Percentiles rank a stretch among this genome's conserved stretches.
Evolutionary conservation across 345 rosid genomes (phyloP).

Genomic region (Populus alba): DNA sequence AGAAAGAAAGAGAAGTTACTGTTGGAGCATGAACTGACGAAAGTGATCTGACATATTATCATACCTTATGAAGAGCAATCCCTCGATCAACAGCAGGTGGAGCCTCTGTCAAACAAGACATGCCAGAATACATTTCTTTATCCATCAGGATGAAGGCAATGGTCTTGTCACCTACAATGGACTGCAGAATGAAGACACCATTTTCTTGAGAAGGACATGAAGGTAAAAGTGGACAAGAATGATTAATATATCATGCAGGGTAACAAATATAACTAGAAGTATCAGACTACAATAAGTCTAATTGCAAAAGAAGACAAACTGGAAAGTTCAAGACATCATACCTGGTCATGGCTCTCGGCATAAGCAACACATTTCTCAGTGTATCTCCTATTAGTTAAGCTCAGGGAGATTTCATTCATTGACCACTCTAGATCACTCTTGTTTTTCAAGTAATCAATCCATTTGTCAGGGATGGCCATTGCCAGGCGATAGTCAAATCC

Average conservation of each 20-base stretch:
- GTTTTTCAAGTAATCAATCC: slow-evolving; percentile 81
- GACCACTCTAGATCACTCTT: slow-evolving; percentile 74
- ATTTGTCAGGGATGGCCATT: slow-evolving; percentile 79
- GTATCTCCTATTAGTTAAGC: slow-evolving; percentile 72
- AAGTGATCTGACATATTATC: slow-evolving; percentile 3
- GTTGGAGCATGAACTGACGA: not conserved
- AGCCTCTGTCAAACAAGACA: slow-evolving; percentile 62
- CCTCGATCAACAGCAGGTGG: slow-evolving; percentile 61
- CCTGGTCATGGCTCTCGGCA: slow-evolving; percentile 91
- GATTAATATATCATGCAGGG: not conserved
- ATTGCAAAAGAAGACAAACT: slow-evolving; percentile 9
- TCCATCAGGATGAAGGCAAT: slow-evolving; percentile 70
- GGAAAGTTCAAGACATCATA: slow-evolving; percentile 19
- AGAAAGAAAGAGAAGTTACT: not conserved
- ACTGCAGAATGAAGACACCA: slow-evolving; percentile 33
- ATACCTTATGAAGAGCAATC: slow-evolving; percentile 72
- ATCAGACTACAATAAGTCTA: not conserved
- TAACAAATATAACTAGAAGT: not conserved
- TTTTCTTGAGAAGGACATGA: slow-evolving; percentile 9
- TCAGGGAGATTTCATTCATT: slow-evolving; percentile 53
- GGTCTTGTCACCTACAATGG: slow-evolving; percentile 82
- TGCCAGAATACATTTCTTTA: slow-evolving; percentile 67
- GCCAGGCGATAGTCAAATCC: slow-evolving; percentile 77
- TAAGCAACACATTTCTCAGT: slow-evolving; percentile 71
- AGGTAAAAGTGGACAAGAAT: slow-evolving; percentile 6